Evolutionary conservation across 2,329 filamentous ascomycete species (phyloP).

Genomic region (Calonectria pauciramosa): DNA sequence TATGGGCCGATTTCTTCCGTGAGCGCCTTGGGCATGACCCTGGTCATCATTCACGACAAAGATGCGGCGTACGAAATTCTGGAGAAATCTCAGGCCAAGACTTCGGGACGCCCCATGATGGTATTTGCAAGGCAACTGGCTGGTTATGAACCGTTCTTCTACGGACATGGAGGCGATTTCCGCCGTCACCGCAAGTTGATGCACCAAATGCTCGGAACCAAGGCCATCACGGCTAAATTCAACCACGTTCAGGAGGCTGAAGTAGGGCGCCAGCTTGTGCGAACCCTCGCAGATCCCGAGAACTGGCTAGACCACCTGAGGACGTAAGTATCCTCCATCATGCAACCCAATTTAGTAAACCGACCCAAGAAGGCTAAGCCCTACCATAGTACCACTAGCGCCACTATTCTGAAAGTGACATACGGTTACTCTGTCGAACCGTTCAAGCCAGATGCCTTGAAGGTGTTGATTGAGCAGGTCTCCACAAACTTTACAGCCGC

Average conservation of each 20-base stretch:
- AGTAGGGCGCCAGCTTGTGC: not conserved
- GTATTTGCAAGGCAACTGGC: not conserved
- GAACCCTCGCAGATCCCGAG: not conserved
- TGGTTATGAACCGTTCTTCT: not conserved
- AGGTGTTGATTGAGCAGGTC: not conserved
- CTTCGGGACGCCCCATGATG: not conserved
- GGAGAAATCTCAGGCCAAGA: not conserved
- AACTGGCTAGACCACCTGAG: not conserved
- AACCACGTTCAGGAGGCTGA: not conserved
- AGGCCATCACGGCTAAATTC: not conserved
- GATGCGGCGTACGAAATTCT: not conserved
- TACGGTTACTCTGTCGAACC: not conserved
- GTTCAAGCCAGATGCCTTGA: not conserved
- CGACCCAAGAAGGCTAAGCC: not conserved
- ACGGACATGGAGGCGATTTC: not conserved
- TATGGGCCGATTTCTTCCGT: not conserved
- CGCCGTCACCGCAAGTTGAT: slow-evolving; percentile 4
- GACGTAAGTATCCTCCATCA: not conserved
- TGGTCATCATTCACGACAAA: not conserved
- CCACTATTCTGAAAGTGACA: not conserved
- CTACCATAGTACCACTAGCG: not conserved
- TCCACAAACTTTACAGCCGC: not conserved
- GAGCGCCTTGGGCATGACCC: not conserved
- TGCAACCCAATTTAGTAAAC: not conserved
- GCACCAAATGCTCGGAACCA: not conserved